Base-by-base conservation (phyloP, 257 asterid genomes). In the Petunia axillaris region DNA sequence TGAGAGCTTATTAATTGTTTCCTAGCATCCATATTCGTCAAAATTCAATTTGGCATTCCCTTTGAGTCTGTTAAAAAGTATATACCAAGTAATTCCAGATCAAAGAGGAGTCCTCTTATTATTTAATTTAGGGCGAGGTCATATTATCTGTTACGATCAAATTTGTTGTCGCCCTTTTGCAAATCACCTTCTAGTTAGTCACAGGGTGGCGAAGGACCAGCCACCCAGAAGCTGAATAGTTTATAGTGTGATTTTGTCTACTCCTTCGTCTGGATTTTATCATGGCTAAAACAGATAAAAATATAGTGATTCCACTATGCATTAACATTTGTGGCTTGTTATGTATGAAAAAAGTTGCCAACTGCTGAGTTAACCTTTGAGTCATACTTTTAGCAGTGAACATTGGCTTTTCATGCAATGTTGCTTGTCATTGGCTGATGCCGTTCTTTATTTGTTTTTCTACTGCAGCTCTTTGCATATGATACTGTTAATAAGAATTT, bases 401-500 rank as follows among this genome's bases (percentile, higher is more conserved):
- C 46, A n/a, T 1, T 50, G 59, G 65, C 43, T 65, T 25, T 64
- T 15, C 48, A 37, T 64, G 1, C 70, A 38, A 0, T 2, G 71
- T 5, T 11, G 15, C 71, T 64, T 46, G 25, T 71, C 60, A 6
- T 9, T 71, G 25, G 77, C 77, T 71, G 77, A 71, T 50, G 11
- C 11, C 25, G 0, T 48, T 35, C 36, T 35, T 15, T 35, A 9
- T 62, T 35, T 62, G 0, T 70, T 14, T 48, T 48, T 40, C 9
- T 71, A 48, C 36, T 87, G 84, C 91, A 95, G 99, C 85, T 95
- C 79, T 90, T 92, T 78, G 94, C 91, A 25, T 95, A 92, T 57
- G 99, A 95, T 86, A 95, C 99, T 4, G 92, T 93, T 64, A 95
- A 95, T 81, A 93, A 90, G 91, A 88, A 85, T 8, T 84, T 95